Evolutionary conservation across 2,329 filamentous ascomycete genomes (phyloP).

Genomic region (Fusarium nanum): DNA sequence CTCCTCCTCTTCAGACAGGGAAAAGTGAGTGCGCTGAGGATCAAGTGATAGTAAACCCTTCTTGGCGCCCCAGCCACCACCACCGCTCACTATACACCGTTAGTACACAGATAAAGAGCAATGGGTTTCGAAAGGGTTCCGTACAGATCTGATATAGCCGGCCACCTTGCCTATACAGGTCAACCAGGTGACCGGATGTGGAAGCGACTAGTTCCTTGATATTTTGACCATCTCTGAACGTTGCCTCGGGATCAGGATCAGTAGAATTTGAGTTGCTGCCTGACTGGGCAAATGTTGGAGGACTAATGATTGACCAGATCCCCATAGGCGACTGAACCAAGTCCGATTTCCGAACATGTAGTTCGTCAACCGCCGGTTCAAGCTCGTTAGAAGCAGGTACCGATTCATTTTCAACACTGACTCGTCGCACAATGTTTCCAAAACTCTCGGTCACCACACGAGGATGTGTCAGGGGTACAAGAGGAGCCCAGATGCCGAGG

Average conservation of each 20-base stretch:
- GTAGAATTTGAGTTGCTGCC: slow-evolving; percentile 7
- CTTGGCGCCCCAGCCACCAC: slow-evolving; percentile 86
- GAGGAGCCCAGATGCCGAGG: slow-evolving; percentile 55
- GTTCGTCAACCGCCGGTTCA: slow-evolving; percentile 70
- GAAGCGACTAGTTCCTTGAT: slow-evolving; percentile 38
- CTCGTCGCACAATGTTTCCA: slow-evolving; percentile 80
- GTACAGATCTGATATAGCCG: slow-evolving; percentile 57
- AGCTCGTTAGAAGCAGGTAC: slow-evolving; percentile 78
- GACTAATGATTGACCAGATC: slow-evolving; percentile 79
- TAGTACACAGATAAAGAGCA: slow-evolving; percentile 13
- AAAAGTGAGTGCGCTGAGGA: slow-evolving; percentile 68
- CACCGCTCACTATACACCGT: slow-evolving; percentile 72
- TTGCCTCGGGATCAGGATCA: slow-evolving; percentile 39
- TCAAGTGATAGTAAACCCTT: slow-evolving; percentile 83
- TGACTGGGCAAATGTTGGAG: slow-evolving; percentile 49
- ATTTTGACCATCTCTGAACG: slow-evolving; percentile 35
- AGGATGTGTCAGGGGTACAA: slow-evolving; percentile 72
- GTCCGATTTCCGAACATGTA: slow-evolving; percentile 59
- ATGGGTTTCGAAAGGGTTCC: slow-evolving; percentile 6
- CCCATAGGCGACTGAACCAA: slow-evolving; percentile 62
- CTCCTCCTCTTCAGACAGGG: slow-evolving; percentile 60
- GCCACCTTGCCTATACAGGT: slow-evolving; percentile 57
- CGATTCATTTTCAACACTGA: slow-evolving; percentile 61
- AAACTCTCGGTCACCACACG: slow-evolving; percentile 73
- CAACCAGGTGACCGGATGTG: slow-evolving; percentile 48